Percentiles rank a stretch among this genome's conserved stretches.
Conservation (phyloP, 192 early-diverging fungal species). For the Backusella westeae region DNA sequence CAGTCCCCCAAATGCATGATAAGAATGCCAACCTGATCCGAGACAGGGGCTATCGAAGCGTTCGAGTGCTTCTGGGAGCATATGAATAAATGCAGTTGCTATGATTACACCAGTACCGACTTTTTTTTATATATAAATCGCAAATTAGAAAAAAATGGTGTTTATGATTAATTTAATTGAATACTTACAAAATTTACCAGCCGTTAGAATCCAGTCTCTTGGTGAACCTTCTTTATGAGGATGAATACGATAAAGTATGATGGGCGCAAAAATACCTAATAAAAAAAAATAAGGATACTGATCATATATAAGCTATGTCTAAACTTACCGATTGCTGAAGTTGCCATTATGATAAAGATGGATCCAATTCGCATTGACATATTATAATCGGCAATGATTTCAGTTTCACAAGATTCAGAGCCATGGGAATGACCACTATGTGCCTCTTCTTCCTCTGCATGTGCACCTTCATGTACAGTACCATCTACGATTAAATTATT, state of each 20-base stretch:
- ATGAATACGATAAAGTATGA: constrained; percentile 20
- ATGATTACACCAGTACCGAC: constrained; percentile 65
- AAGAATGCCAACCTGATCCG: constrained; percentile 19
- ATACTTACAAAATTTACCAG: constrained; percentile 27
- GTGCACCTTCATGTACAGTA: neutral
- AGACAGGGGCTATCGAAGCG: constrained; percentile 41
- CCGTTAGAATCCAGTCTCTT: constrained; percentile 18
- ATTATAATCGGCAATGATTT: constrained; percentile 24
- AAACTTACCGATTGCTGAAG: constrained; percentile 29
- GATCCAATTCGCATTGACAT: constrained; percentile 26
- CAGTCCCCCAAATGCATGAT: constrained; percentile 30
- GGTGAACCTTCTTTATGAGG: constrained; percentile 1
- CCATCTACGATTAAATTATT: neutral
- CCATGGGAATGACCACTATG: neutral
- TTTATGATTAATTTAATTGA: neutral
- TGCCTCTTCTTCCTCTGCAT: neutral
- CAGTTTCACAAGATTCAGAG: neutral
- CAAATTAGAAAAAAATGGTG: neutral
- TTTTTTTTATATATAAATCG: neutral
- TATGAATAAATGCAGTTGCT: constrained; percentile 74
- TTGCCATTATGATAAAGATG: constrained; percentile 31
- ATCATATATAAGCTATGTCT: neutral
- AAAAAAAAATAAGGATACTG: neutral
- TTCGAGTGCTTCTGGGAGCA: constrained; percentile 53
- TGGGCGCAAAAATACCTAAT: constrained; percentile 28